Base-by-base conservation (phyloP, 2,329 filamentous ascomycete species). In the Bipolaris victoriae region DNA sequence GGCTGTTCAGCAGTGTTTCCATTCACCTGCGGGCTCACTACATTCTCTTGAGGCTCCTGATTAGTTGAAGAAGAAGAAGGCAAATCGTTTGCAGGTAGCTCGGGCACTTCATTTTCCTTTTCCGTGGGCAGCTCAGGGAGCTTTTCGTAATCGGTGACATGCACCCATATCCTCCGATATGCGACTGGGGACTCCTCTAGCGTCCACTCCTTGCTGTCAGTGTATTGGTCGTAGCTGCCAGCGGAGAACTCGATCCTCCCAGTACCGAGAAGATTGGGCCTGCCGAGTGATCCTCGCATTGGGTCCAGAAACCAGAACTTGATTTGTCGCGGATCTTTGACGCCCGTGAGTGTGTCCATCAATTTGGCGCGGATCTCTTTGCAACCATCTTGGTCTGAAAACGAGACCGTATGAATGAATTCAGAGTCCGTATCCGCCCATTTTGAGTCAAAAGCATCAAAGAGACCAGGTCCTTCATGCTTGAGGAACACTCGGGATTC, bases 241-340 rank as follows among this genome's bases (percentile, higher is more conserved):
- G 71, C 69, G 4, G 70, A 74, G 39, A 65, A 75, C 39, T 74
- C 70, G 11, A 75, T 68, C 40, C 70, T 69, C 3, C 71, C 71
- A 13, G 72, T 72, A 20, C 67, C 62, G 6, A 70, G 58, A 31
- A 77, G 55, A 22, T 66, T 63, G 7, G 75, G 75, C 13, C 72
- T 65, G 11, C 61, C 65, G 2, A 63, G 62, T 1, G 69, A 69
- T 20, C 75, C 75, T 44, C 66, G 56, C 18, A 63, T 55, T 5
- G 73, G 57, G 43, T 76, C 71, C 22, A 78, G 20, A 44, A 77
- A 73, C 77, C 77, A 79, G 40, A 78, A 76, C 37, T 74, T 76
- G 49, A 77, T 65, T 51, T 78, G 77, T 24, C 76, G 71, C 16
- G 69, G 65, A 47, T 78, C 76, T 60, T 75, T 56, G 39, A 77